Evolutionary conservation across 345 rosid genomes (phyloP).

Genomic region (Lumnitzera racemosa): DNA sequence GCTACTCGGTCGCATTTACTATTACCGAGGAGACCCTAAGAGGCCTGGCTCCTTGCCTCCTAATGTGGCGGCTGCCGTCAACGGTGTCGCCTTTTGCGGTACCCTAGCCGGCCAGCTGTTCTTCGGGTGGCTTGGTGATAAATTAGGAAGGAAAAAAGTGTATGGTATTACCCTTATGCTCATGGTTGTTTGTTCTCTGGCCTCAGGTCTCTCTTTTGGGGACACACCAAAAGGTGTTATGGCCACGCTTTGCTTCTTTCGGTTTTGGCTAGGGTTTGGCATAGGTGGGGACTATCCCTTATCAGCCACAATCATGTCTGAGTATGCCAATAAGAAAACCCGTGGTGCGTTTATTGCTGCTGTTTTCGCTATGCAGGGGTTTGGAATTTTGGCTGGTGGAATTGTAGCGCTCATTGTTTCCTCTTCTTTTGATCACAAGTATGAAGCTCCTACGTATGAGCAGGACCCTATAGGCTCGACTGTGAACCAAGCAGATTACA

Average conservation of each 20-base stretch:
- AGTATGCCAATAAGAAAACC: conserved; percentile 68
- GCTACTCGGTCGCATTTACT: conserved; percentile 63
- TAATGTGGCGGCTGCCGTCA: conserved; percentile 50
- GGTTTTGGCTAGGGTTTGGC: conserved; percentile 87
- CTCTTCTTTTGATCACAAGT: conserved; percentile 24
- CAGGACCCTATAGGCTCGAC: conserved; percentile 33
- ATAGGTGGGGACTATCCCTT: conserved; percentile 85
- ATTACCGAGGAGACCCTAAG: conserved; percentile 32
- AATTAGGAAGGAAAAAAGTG: conserved; percentile 56
- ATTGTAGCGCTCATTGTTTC: conserved; percentile 38
- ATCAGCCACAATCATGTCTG: conserved; percentile 88
- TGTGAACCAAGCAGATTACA: conserved; percentile 52
- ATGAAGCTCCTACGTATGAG: conserved; percentile 31
- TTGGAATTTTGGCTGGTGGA: conserved; percentile 65
- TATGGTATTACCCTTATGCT: conserved; percentile 60
- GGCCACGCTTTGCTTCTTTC: conserved; percentile 65
- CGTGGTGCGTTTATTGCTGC: conserved; percentile 69
- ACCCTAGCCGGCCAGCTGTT: conserved; percentile 70
- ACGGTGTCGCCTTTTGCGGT: conserved; percentile 70
- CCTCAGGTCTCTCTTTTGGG: conserved; percentile 60
- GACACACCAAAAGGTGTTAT: conserved; percentile 29
- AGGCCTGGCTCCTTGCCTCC: conserved; percentile 56
- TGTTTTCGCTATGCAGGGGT: conserved; percentile 78
- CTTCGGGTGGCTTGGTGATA: conserved; percentile 87
- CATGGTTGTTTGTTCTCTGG: conserved; percentile 52